Evolutionary conservation across 352 stramenopile genomes (phyloP), one percentile per base, ranked within the genome.

Genomic region (Phytophthora constricta): DNA sequence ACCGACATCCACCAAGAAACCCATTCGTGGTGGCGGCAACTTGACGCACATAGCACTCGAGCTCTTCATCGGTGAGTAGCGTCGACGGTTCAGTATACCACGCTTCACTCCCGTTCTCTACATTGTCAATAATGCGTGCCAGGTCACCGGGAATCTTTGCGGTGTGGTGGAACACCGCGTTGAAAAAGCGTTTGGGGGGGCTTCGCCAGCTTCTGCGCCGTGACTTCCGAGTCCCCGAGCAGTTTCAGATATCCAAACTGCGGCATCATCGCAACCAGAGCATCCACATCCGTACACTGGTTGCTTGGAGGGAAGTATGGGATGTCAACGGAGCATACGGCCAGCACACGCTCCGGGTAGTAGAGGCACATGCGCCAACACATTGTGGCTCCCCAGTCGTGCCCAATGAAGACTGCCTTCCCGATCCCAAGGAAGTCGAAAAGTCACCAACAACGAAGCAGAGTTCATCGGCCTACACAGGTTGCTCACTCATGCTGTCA

Each of bases 281-380:
- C 62, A 31, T 62, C 49, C 75, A 86, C 7, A 17, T 71, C 56
- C 20, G 82, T 62, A 52, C 75, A 86, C 7, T 60, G 23, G 34
- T 72, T 51, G 19, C 54, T 25, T 10, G 69, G 72, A 10, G 80
- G 80, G 19, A 51, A 72, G 68, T 83, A 89, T 28, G 82, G 80
- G 25, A 79, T 91, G 65, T 77, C 85, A 22, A 91, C 58, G 11
- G 74, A 67, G 16, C 65, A 76, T 9, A 86, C 72, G 0, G 72
- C 79, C 17, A 75, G 14, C 27, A 87, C 74, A 13, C 82, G 77
- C 26, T 75, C 33, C n/a, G 79, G 75, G 54, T 86, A 66, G 74
- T 80, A 87, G 2, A 86, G 63, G 39, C 74, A 81, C 74, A 90
- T 86, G 65, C 70, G 76, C 77, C 77, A 90, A 45, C 76, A 69